Conservation (phyloP, 768 basidiomycete genomes). For the Coprinopsis strossmayeri region DNA sequence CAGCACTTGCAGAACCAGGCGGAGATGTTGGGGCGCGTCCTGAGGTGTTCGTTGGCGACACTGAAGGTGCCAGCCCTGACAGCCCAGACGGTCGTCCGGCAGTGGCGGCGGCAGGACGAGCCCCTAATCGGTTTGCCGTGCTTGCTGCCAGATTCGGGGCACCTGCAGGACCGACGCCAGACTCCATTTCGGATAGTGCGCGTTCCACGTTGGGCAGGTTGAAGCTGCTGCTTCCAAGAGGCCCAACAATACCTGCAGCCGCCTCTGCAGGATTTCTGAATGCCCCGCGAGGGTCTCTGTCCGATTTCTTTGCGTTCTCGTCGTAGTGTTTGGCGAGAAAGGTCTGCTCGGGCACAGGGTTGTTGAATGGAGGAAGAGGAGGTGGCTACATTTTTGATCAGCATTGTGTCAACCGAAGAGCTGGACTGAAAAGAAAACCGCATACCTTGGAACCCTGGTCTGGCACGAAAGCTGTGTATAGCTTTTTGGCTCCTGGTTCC, state of each 20-base stretch:
- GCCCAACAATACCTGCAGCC: constrained; percentile 82
- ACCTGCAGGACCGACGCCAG: constrained; percentile 27
- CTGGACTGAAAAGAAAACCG: too few relatives aligned
- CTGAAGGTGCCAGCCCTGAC: constrained; percentile 29
- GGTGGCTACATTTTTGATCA: too few relatives aligned
- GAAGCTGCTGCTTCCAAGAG: constrained; percentile 83
- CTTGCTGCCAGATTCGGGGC: constrained; percentile 18
- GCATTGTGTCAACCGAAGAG: too few relatives aligned
- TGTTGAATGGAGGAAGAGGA: constrained; percentile 70
- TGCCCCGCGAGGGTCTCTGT: constrained; percentile 81
- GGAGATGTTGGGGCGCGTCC: constrained; percentile 33
- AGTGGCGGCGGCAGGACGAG: constrained; percentile 20
- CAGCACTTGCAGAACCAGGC: constrained; percentile 17
- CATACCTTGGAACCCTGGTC: constrained; percentile 70
- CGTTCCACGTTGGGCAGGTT: constrained; percentile 83
- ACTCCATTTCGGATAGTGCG: constrained; percentile 84
- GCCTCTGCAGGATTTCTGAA: constrained; percentile 75
- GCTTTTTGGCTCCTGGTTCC: constrained; percentile 56
- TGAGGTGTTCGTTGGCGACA: constrained; percentile 22
- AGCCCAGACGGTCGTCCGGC: constrained; percentile 32
- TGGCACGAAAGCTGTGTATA: constrained; percentile 68
- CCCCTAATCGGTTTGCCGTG: constrained; percentile 20
- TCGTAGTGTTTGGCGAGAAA: constrained; percentile 92
- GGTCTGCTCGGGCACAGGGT: constrained; percentile 79
- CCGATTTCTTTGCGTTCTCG: constrained; percentile 83